A percentile compares a stretch with the other conserved stretches of the same genome.
Conservation (phyloP, 495 filamentous ascomycete species). For the Penicillium canescens region DNA sequence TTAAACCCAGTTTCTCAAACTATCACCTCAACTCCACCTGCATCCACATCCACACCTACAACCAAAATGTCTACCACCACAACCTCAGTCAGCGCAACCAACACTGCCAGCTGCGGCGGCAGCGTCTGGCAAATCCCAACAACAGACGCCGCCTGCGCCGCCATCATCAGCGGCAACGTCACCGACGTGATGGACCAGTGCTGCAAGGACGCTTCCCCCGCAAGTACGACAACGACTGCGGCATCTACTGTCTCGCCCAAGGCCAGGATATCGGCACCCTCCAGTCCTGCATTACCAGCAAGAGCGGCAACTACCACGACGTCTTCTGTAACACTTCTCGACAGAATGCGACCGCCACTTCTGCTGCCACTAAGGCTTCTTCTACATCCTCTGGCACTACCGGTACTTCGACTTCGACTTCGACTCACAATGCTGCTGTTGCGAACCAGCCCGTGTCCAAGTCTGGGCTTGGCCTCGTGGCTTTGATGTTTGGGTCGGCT, state of each 20-base stretch:
- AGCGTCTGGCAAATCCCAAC: slow-evolving; percentile 41
- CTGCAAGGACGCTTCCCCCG: slow-evolving; percentile 42
- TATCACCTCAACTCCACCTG: not conserved
- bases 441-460: slow-evolving; percentile 28
- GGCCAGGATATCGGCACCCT: slow-evolving; percentile 40
- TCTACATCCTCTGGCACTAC: slow-evolving; percentile 20
- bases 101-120: slow-evolving; percentile 27
- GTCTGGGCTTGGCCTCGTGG: slow-evolving; percentile 36
- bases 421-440: slow-evolving; percentile 18
- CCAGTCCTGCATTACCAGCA: slow-evolving; percentile 31
- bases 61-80: slow-evolving; percentile 24
- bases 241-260: slow-evolving; percentile 51
- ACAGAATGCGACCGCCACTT: slow-evolving; percentile 43
- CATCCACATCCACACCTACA: slow-evolving; percentile 5
- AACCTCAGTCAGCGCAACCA: slow-evolving; percentile 25
- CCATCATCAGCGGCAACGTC: slow-evolving; percentile 35
- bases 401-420: slow-evolving; percentile 19
- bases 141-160: slow-evolving; percentile 45
- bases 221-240: slow-evolving; percentile 48
- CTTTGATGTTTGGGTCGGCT: slow-evolving; percentile 38
- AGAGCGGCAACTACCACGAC: slow-evolving; percentile 28
- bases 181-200: slow-evolving; percentile 42
- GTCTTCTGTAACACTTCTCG: slow-evolving; percentile 41
- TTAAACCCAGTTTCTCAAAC: not conserved
- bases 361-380: slow-evolving; percentile 20